phyloP scores from a whole-genome alignment of 2,329 filamentous ascomycete species.

The Setomelanomma holmii region DNA sequence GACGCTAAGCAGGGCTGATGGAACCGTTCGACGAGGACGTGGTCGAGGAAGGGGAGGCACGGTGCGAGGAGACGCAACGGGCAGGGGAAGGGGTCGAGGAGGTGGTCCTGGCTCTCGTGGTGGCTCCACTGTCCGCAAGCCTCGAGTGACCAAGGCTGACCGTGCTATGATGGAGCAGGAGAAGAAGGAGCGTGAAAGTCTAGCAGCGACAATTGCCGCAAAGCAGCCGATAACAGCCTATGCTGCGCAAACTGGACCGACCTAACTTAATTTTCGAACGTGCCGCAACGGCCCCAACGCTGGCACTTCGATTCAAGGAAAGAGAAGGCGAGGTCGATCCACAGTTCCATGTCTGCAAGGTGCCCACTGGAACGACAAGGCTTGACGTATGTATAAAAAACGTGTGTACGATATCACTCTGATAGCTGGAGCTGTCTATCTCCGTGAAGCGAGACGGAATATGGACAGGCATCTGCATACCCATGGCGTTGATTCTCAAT shows the following conservation, averaged over 20 bases:
- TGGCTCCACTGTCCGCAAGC: constrained; percentile 77
- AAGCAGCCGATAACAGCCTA: constrained; percentile 27
- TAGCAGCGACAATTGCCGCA: constrained; percentile 45
- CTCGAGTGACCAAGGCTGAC: constrained; percentile 84
- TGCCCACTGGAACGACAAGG: too few relatives aligned
- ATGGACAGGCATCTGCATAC: too few relatives aligned
- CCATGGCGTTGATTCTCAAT: too few relatives aligned
- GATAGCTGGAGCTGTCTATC: too few relatives aligned
- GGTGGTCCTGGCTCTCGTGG: constrained; percentile 75
- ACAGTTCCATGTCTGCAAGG: too few relatives aligned
- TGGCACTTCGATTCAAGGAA: too few relatives aligned
- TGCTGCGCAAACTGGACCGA: constrained; percentile 16
- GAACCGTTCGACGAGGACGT: constrained; percentile 72
- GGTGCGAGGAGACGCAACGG: constrained; percentile 49
- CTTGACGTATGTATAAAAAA: too few relatives aligned
- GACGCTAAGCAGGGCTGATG: constrained; percentile 67
- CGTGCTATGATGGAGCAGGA: constrained; percentile 82
- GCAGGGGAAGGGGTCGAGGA: constrained; percentile 55
- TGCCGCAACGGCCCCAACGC: too few relatives aligned
- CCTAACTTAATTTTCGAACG: constrained; percentile 6
- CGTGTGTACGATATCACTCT: too few relatives aligned
- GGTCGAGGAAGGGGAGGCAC: constrained; percentile 63
- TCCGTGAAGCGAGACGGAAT: too few relatives aligned
- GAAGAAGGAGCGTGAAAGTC: constrained; percentile 74
- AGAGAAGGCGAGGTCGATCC: too few relatives aligned